Evolutionary conservation across 306 rosid genomes (phyloP), one percentile per base, ranked within the genome.

Genomic region (Vachellia pachyceras): DNA sequence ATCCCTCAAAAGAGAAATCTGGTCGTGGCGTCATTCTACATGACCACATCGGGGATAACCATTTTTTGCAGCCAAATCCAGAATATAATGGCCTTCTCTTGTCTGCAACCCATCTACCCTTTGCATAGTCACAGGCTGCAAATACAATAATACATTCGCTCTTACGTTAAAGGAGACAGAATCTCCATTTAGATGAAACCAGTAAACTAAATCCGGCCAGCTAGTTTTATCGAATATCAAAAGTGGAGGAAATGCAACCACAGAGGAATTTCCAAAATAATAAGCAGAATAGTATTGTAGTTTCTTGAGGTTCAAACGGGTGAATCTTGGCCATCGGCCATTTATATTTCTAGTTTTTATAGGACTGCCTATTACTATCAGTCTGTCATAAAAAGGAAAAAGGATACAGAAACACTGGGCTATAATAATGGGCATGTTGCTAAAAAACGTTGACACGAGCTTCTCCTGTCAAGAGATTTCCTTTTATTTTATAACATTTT

Each of bases 11-110:
- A 6, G 94, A 90, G 84, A 95, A 95, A 84, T 90, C 94, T 58
- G 87, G 85, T 54, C 97, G 86, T 78, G 85, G 84, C 50, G 97
- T 91, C 84, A 87, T 81, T 87, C 97, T 95, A 84, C 98, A 95
- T 3, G 99, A 86, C 98, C 98, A 95, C 98, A 93, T 90, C 69
- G 82, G 33, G 69, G 98, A 92, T 79, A 95, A 85, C 98, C 98
- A 95, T 76, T 85, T 84, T 86, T 95, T 92, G 80, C 98, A 93
- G 77, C 81, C 71, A 69, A 86, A 85, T 72, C 99, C 96, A 64
- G 94, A 95, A 93, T 95, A 95, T 73, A 90, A 83, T 7, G 98
- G 98, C 39, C 91, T 81, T 74, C 72, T 77, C 69, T 79, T 86
- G 82, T 93, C 97, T 71, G 90, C 90, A 77, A 91, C 87, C 98